These are phyloP conservation scores for Castanea sativa DNA, from an alignment of 306 rosid genomes.

Conservation along the genomic window DNA sequence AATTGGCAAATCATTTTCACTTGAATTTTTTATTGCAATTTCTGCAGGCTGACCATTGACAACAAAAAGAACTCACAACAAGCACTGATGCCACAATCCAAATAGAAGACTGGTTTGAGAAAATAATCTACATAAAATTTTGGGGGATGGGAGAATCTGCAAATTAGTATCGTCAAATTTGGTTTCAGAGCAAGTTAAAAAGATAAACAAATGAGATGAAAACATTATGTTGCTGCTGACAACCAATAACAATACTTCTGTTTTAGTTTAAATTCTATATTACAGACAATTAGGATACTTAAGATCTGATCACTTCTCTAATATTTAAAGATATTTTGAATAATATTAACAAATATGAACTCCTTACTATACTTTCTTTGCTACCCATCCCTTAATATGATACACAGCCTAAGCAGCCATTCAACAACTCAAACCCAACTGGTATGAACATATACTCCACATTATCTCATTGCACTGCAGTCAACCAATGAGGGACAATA, in stretches of 20 bases:
- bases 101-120: neutral
- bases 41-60: slow-evolving; percentile 12
- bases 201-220: neutral
- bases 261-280: no score
- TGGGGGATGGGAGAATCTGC: neutral
- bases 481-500: neutral
- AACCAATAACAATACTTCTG: no score
- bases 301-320: no score
- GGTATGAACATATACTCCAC: no score
- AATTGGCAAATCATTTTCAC: neutral
- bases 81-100: neutral
- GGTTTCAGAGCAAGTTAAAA: neutral
- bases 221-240: neutral
- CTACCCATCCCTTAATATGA: no score
- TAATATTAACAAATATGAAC: no score
- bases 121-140: neutral
- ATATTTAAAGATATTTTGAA: no score
- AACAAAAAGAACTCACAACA: neutral
- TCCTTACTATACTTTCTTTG: no score
- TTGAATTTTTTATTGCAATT: neutral
- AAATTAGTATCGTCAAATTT: neutral
- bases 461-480: neutral
- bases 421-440: no score
- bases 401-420: no score
- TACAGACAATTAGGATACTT: no score